phyloP scores from a whole-genome alignment of 2,329 filamentous ascomycete species.

The Aureobasidium sp. region DNA sequence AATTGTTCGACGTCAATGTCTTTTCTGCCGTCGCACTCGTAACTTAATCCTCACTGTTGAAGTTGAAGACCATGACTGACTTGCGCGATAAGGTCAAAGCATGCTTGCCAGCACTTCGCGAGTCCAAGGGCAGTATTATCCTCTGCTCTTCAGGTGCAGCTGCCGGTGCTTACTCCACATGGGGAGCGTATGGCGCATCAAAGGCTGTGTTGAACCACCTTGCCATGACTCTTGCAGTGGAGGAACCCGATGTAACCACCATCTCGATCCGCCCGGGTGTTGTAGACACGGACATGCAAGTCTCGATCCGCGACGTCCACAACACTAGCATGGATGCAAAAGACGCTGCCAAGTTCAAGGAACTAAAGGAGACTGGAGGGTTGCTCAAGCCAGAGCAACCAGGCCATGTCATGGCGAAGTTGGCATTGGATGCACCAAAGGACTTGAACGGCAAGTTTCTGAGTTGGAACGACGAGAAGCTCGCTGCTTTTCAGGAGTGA shows the following conservation, averaged over 20 bases:
- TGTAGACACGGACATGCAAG: conserved; percentile 86
- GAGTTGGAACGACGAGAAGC: conserved; percentile 48
- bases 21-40: conserved; percentile 77
- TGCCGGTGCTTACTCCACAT: conserved; percentile 57
- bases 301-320: conserved; percentile 69
- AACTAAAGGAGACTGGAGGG: conserved; percentile 61
- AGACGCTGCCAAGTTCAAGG: conserved; percentile 58
- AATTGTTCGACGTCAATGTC: conserved; percentile 74
- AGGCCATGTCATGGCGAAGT: conserved; percentile 74
- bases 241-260: conserved; percentile 69
- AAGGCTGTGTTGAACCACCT: conserved; percentile 83
- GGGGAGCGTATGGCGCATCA: conserved; percentile 74
- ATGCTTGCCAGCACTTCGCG: conserved; percentile 61
- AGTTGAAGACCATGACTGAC: background rate
- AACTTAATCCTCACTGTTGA: conserved; percentile 28
- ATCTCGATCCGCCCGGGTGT: conserved; percentile 71
- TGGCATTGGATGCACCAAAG: conserved; percentile 58
- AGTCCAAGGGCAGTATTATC: conserved; percentile 63
- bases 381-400: conserved; percentile 78
- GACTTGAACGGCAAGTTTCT: conserved; percentile 71
- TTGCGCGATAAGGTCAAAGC: conserved; percentile 55
- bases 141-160: conserved; percentile 77
- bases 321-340: conserved; percentile 51
- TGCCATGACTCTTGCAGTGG: conserved; percentile 61
- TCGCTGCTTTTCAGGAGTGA: conserved; percentile 48